A percentile compares a stretch with the other conserved stretches of the same genome.
phyloP scores from a whole-genome alignment of 192 early-diverging fungal genomes.

The Obelidium mucronatum region DNA sequence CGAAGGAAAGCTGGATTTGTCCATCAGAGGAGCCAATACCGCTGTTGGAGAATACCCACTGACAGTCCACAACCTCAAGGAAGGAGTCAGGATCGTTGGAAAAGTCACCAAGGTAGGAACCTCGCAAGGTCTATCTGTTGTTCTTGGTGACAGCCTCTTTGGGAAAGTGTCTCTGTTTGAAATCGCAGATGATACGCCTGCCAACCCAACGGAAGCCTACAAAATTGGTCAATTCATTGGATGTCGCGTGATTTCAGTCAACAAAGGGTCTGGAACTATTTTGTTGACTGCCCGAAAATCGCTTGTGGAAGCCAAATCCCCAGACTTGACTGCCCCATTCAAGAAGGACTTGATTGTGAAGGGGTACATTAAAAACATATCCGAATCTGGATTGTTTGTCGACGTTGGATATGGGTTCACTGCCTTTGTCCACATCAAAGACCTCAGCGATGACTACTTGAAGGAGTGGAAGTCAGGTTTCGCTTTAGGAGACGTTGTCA shows the following conservation, averaged over 20 bases:
- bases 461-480: constrained; percentile 83
- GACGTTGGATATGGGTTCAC: constrained; percentile 63
- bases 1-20: constrained; percentile 42
- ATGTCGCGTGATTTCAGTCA: constrained; percentile 48
- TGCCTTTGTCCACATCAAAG: constrained; percentile 85
- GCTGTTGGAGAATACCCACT: constrained; percentile 10
- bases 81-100: constrained; percentile 64
- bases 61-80: constrained; percentile 55
- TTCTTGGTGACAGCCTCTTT: constrained; percentile 59
- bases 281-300: constrained; percentile 68
- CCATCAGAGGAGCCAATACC: constrained; percentile 27
- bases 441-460: constrained; percentile 85
- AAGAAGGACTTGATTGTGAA: constrained; percentile 41
- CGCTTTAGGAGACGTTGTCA: constrained; percentile 77
- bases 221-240: constrained; percentile 38
- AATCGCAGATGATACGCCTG: constrained; percentile 54
- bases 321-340: constrained; percentile 25
- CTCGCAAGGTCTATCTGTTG: constrained; percentile 58
- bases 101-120: constrained; percentile 59
- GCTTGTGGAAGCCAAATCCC: constrained; percentile 7
- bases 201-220: constrained; percentile 43
- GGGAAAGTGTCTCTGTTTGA: constrained; percentile 73
- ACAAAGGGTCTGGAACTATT: constrained; percentile 61
- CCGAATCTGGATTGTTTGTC: constrained; percentile 71
- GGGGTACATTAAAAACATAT: constrained; percentile 55